These are phyloP conservation scores for Fusarium napiforme DNA, from an alignment of 2,329 filamentous ascomycete genomes.

Conservation along the genomic window DNA sequence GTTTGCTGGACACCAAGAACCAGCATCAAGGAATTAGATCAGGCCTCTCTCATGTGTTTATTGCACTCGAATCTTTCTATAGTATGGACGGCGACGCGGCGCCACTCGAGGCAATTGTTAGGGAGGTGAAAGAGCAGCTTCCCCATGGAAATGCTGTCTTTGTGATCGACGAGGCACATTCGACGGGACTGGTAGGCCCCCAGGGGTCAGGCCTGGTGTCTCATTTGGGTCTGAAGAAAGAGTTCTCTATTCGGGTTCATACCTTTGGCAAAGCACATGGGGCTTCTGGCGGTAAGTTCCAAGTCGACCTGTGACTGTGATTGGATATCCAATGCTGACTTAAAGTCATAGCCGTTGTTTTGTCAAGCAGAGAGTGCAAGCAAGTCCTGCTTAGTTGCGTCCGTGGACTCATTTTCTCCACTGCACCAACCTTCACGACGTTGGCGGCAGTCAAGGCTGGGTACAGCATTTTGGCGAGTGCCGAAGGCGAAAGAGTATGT, in stretches of 20 bases:
- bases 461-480: neutral
- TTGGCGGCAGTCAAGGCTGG: neutral
- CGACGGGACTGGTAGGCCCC: neutral
- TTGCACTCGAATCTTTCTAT: neutral
- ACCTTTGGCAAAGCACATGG: constrained; percentile 11
- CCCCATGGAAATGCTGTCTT: neutral
- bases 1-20: no score
- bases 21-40: neutral
- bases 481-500: neutral
- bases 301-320: neutral
- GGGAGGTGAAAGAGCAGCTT: neutral
- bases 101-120: neutral
- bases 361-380: neutral
- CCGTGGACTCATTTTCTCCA: neutral
- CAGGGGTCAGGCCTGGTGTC: neutral
- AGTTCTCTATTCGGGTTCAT: neutral
- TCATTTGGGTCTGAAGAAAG: neutral
- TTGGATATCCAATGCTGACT: neutral
- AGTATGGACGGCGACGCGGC: neutral
- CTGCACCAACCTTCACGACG: neutral
- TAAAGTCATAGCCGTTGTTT: neutral
- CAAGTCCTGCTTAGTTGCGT: neutral
- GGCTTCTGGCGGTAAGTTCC: neutral
- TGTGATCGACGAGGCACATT: constrained; percentile 1
- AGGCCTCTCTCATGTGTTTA: neutral